Evolutionary conservation across 106 monocot genomes (phyloP).

Genomic region (Dendrobium nobile): DNA sequence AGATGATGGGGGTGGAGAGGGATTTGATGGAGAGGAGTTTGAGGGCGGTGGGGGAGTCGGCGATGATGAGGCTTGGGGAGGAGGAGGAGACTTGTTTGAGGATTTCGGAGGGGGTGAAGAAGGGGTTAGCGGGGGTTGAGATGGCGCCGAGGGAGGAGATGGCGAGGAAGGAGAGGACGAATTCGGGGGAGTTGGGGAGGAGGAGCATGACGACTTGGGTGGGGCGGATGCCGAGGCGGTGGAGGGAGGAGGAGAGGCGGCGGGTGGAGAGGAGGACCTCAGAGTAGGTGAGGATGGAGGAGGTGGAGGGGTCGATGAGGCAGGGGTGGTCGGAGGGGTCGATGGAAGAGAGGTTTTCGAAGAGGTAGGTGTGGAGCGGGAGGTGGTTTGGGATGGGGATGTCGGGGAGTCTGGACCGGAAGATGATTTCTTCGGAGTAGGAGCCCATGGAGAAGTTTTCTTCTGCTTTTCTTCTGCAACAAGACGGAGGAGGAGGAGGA

Average conservation of each 20-base stretch:
- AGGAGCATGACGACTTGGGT: slow-evolving; percentile 63
- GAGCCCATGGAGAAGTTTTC: slow-evolving; percentile 22
- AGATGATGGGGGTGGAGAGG: slow-evolving; percentile 19
- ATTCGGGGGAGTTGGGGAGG: slow-evolving; percentile 66
- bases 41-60: slow-evolving; percentile 43
- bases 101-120: slow-evolving; percentile 73
- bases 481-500: background rate
- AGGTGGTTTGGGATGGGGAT: slow-evolving; percentile 53
- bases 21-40: slow-evolving; percentile 37
- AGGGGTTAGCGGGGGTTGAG: slow-evolving; percentile 79
- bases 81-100: slow-evolving; percentile 53
- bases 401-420: slow-evolving; percentile 67
- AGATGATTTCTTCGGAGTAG: slow-evolving; percentile 41
- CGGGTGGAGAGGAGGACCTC: slow-evolving; percentile 41
- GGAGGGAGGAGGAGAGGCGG: slow-evolving; percentile 40
- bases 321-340: slow-evolving; percentile 37
- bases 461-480: background rate
- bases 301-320: slow-evolving; percentile 57
- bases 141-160: slow-evolving; percentile 54
- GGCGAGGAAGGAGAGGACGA: slow-evolving; percentile 64
- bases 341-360: slow-evolving; percentile 39
- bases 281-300: slow-evolving; percentile 34
- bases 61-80: slow-evolving; percentile 43
- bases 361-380: slow-evolving; percentile 76
- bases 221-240: slow-evolving; percentile 32